phyloP scores from a whole-genome alignment of 371 early-diverging fungal species.

The Apophysomyces sp. region DNA sequence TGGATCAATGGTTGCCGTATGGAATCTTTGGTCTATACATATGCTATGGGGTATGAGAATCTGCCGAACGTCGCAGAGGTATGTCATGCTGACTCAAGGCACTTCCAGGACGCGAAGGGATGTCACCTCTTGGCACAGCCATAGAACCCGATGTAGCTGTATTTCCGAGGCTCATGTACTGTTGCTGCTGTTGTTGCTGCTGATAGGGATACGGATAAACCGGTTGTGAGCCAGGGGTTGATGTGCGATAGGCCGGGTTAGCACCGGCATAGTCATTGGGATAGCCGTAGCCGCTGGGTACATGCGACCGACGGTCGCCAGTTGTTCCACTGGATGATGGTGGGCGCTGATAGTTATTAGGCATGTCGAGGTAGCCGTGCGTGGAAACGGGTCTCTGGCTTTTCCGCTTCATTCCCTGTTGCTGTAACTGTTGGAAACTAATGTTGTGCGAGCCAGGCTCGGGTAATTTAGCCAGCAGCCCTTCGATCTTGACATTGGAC shows the following conservation, averaged over 20 bases:
- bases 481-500: slow-evolving; percentile 44
- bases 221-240: not conserved
- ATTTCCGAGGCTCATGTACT: not conserved
- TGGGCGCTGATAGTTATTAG: not conserved
- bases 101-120: not conserved
- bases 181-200: slow-evolving; percentile 10
- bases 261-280: not conserved
- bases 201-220: slow-evolving; percentile 5
- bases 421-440: slow-evolving; percentile 43
- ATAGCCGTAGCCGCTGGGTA: slow-evolving; percentile 1
- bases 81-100: slow-evolving; percentile 2
- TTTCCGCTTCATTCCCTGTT: slow-evolving; percentile 11
- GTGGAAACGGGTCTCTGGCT: slow-evolving; percentile 6
- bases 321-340: not conserved
- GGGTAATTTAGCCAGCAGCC: slow-evolving; percentile 40
- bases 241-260: slow-evolving; percentile 2
- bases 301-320: not conserved
- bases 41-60: not conserved
- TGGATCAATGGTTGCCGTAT: slow-evolving; percentile 4
- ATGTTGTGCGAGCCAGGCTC: slow-evolving; percentile 45
- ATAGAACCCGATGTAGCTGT: slow-evolving; percentile 6
- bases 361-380: slow-evolving; percentile 7
- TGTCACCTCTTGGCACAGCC: not conserved
- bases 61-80: not conserved
- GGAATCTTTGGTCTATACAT: slow-evolving; percentile 2